phyloP scores from a whole-genome alignment of 2,329 filamentous ascomycete genomes.

The Rugonectria rugulosa region DNA sequence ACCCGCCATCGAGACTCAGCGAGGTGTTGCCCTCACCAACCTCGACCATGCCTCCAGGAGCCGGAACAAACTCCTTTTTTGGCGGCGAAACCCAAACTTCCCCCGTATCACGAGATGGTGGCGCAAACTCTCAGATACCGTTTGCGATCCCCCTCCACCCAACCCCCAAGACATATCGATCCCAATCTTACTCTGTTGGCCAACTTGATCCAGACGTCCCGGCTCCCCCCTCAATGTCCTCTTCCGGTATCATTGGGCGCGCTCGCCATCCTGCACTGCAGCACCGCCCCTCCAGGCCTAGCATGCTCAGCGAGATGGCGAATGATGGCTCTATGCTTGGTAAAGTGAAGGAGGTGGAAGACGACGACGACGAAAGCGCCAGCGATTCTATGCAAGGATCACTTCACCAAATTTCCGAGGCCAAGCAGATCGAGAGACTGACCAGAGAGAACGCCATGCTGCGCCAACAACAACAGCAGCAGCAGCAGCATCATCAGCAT shows the following conservation, averaged over 20 bases:
- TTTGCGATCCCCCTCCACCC: constrained; percentile 90
- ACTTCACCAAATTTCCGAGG: constrained; percentile 62
- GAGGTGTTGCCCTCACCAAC: constrained; percentile 81
- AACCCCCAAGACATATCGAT: constrained; percentile 91
- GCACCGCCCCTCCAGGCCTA: constrained; percentile 81
- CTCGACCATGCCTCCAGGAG: constrained; percentile 61
- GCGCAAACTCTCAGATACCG: constrained; percentile 72
- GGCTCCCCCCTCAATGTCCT: constrained; percentile 50
- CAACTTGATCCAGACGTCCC: constrained; percentile 77
- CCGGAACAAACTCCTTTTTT: constrained; percentile 56
- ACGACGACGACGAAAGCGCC: constrained; percentile 68
- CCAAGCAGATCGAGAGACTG: constrained; percentile 69
- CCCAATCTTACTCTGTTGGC: constrained; percentile 95
- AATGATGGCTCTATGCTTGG: constrained; percentile 68
- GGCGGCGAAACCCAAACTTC: constrained; percentile 60
- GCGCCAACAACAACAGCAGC: constrained; percentile 49
- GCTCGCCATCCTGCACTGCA: constrained; percentile 73
- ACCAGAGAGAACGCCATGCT: constrained; percentile 69
- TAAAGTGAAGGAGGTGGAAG: constrained; percentile 75
- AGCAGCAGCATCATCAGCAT: constrained; percentile 36
- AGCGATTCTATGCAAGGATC: constrained; percentile 58
- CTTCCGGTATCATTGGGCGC: constrained; percentile 60
- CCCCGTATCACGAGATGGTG: constrained; percentile 59
- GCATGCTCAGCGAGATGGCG: constrained; percentile 77
- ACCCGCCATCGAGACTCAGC: constrained; percentile 75